Evolutionary conservation across 192 early-diverging fungal genomes (phyloP).

Genomic region (Coemansia sp.): DNA sequence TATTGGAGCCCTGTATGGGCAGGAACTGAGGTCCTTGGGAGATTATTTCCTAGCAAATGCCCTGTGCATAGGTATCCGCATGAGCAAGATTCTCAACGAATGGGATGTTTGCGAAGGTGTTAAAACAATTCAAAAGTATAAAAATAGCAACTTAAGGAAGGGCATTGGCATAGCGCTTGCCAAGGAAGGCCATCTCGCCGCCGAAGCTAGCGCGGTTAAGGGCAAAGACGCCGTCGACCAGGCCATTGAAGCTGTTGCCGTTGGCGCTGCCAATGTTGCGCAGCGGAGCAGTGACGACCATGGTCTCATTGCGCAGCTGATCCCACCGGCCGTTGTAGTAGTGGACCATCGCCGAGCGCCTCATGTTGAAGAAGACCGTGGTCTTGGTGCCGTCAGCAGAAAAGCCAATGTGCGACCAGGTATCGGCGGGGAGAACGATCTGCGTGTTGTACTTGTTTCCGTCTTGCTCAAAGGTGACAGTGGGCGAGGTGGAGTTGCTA

Average conservation of each 20-base stretch:
- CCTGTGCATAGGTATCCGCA: neutral
- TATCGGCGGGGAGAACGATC: slow-evolving; percentile 24
- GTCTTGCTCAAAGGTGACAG: slow-evolving; percentile 41
- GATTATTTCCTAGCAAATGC: neutral
- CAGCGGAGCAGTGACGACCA: slow-evolving; percentile 34
- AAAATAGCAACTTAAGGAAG: slow-evolving; percentile 22
- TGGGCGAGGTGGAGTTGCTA: slow-evolving; percentile 33
- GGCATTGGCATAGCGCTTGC: slow-evolving; percentile 35
- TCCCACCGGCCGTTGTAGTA: slow-evolving; percentile 46
- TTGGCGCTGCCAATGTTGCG: slow-evolving; percentile 32
- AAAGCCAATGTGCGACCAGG: slow-evolving; percentile 45
- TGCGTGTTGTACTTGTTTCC: slow-evolving; percentile 43
- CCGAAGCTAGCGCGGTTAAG: slow-evolving; percentile 28
- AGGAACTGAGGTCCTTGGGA: too few species aligned
- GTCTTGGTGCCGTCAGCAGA: slow-evolving; percentile 33
- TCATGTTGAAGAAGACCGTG: slow-evolving; percentile 41
- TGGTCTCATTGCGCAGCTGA: slow-evolving; percentile 33
- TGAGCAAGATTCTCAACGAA: neutral
- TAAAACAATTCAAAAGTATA: neutral
- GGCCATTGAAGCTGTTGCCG: slow-evolving; percentile 38
- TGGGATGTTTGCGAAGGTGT: neutral
- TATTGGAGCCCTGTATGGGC: too few species aligned
- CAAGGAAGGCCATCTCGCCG: slow-evolving; percentile 46
- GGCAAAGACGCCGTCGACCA: slow-evolving; percentile 40
- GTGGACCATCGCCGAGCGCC: slow-evolving; percentile 25